Conservation (phyloP, 2,329 filamentous ascomycete species). For the Sphaerulina musiva region DNA sequence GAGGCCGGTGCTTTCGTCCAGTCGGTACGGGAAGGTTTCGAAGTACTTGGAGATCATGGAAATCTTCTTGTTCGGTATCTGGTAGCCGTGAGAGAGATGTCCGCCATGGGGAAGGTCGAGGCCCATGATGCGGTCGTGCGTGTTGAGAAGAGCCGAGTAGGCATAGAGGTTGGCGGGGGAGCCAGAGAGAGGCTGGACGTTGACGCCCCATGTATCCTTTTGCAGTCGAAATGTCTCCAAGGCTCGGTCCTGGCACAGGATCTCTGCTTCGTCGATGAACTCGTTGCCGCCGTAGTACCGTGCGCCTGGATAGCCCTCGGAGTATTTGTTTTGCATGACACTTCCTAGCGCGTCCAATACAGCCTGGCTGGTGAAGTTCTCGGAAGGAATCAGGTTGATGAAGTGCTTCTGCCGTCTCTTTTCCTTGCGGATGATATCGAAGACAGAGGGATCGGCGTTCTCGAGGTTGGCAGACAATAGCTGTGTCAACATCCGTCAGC, state of each 20-base stretch:
- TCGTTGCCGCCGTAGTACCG: slow-evolving; percentile 99
- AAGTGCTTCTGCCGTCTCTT: slow-evolving; percentile 96
- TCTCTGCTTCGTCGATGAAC: slow-evolving; percentile 94
- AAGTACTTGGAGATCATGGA: slow-evolving; percentile 99
- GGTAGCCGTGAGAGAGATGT: slow-evolving; percentile 94
- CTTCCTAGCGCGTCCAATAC: slow-evolving; percentile 87
- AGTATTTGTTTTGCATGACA: slow-evolving; percentile 99
- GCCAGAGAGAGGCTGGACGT: slow-evolving; percentile 72
- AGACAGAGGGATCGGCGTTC: slow-evolving; percentile 79
- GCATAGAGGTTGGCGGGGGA: slow-evolving; percentile 96
- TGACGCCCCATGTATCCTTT: slow-evolving; percentile 90
- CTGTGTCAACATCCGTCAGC: slow-evolving; percentile 44
- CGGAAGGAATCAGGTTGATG: slow-evolving; percentile 92
- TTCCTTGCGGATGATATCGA: slow-evolving; percentile 88
- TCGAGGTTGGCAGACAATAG: slow-evolving; percentile 72
- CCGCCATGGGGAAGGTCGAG: slow-evolving; percentile 90
- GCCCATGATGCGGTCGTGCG: slow-evolving; percentile 95
- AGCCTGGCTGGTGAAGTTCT: slow-evolving; percentile 91
- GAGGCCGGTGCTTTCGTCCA: slow-evolving; percentile 81
- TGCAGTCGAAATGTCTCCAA: slow-evolving; percentile 85
- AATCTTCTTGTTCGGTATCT: slow-evolving; percentile 93
- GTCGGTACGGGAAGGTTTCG: slow-evolving; percentile 90
- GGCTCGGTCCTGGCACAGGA: slow-evolving; percentile 88
- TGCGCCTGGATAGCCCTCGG: slow-evolving; percentile 94
- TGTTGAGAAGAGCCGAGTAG: slow-evolving; percentile 94